Percentiles rank a stretch among this genome's conserved stretches.
phyloP scores from a whole-genome alignment of 306 rosid genomes.

The Cucumis hystrix region DNA sequence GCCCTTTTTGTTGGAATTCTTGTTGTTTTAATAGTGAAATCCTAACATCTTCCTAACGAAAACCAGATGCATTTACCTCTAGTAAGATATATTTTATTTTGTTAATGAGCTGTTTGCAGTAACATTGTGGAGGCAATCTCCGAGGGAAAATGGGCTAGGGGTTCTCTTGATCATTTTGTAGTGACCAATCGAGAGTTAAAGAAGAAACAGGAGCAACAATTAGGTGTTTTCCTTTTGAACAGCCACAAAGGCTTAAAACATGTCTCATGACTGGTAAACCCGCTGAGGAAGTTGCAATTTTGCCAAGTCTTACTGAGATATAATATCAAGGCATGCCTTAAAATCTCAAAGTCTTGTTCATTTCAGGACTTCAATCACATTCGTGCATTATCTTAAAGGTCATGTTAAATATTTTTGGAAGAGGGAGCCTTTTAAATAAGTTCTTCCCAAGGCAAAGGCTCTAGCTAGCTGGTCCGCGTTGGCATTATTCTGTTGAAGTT shows the following conservation, averaged over 20 bases:
- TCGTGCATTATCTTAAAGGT: not conserved
- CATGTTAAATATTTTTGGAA: not conserved
- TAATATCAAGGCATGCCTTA: not conserved
- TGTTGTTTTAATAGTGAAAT: no score
- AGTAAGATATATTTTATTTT: not conserved
- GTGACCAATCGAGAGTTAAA: conserved; percentile 70
- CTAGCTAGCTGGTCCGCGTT: not conserved
- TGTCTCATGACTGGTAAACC: conserved; percentile 56
- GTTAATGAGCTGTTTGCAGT: conserved; percentile 26
- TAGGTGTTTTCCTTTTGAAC: conserved; percentile 89
- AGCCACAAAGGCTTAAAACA: conserved; percentile 47
- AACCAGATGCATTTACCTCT: not conserved
- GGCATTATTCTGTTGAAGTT: not conserved
- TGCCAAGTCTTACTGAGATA: conserved; percentile 32
- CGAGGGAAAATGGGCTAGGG: conserved; percentile 94
- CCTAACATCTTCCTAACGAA: not conserved
- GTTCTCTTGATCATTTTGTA: conserved; percentile 29
- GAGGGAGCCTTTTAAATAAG: not conserved
- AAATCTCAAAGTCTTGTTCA: not conserved
- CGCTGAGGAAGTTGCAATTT: conserved; percentile 83
- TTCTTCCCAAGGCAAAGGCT: not conserved
- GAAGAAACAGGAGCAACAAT: conserved; percentile 98
- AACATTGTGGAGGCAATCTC: conserved; percentile 67
- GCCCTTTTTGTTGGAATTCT: no score
- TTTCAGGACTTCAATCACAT: not conserved